Percentiles rank a stretch among this genome's conserved stretches.
phyloP scores from a whole-genome alignment of 495 filamentous ascomycete species.

The Amphirosellinia nigrospora region DNA sequence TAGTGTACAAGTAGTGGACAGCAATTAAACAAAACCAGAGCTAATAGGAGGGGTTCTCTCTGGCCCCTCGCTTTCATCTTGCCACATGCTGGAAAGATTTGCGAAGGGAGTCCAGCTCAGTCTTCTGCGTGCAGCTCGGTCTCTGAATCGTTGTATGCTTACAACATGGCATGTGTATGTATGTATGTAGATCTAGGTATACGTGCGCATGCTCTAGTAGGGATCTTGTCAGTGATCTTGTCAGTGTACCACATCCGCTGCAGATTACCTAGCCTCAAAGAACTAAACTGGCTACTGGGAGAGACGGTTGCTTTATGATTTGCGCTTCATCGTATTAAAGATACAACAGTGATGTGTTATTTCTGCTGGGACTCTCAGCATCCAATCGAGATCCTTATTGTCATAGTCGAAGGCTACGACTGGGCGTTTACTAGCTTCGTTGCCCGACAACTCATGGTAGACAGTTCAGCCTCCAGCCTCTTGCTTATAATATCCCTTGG shows the following conservation, averaged over 20 bases:
- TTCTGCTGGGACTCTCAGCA: neutral
- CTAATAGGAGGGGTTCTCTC: neutral
- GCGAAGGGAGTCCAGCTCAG: neutral
- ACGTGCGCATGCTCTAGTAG: neutral
- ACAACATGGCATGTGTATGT: neutral
- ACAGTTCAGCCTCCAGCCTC: too few relatives aligned
- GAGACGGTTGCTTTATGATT: neutral
- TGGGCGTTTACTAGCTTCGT: neutral
- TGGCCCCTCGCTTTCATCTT: neutral
- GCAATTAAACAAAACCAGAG: neutral
- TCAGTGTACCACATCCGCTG: neutral
- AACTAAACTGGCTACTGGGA: neutral
- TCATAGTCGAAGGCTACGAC: neutral
- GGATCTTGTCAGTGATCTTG: neutral
- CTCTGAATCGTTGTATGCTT: neutral
- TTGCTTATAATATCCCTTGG: too few relatives aligned
- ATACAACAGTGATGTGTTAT: neutral
- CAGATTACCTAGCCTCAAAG: neutral
- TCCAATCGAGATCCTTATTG: neutral
- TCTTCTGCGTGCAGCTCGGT: neutral
- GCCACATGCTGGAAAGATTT: neutral
- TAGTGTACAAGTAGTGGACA: too few relatives aligned
- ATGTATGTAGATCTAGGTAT: too few relatives aligned
- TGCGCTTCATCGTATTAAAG: neutral
- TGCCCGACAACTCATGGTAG: neutral